Base-by-base conservation (phyloP, 441 rosid species). In the Arabidopsis hybrid region DNA sequence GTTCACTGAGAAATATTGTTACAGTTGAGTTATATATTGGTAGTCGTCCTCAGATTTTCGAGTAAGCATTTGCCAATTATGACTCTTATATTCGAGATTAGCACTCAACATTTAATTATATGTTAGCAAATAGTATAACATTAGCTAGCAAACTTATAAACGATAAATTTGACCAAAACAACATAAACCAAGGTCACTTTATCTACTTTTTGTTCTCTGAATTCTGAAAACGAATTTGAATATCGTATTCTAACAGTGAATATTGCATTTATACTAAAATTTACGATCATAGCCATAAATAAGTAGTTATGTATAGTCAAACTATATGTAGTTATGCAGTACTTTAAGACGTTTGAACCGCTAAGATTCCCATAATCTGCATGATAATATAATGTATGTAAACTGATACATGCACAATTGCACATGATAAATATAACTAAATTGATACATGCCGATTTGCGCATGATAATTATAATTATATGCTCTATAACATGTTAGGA, bases 331-430 rank as follows among this genome's bases (percentile, higher is more conserved):
- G 26, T 21, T 21, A 21, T 21, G 0, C 26, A 21, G 18, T 29
- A 38, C 14, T 26, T 45, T 17, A 46, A 46, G 65, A 46, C 73
- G 36, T 9, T 21, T 60, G 59, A 59, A 47, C 16, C 16, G 16
- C 29, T 35, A 59, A 46, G 66, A 47, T 69, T 59, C 26, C 58
- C 49, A 59, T 26, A 58, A 34, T 38, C 39, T 39, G 31, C 29
- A 29, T 26, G 47, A 45, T 45, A 45, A 45, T 45, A 45, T 51
- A 21, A 51, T 45, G 49, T 21, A 21, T 21, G 26, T 21, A 21
- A 21, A 21, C 26, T 21, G 26, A 21, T 21, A 21, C 26, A 21
- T 21, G 26, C 26, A 21, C 26, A 21, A 21, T 21, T 21, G 26
- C 26, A 21, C 26, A 21, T 21, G 26, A 21, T 21, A 21, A 21